Evolutionary conservation across 164 flowering plant species (phyloP), one percentile per base, ranked within the genome.

Genomic region (Magnolia officinalis): DNA sequence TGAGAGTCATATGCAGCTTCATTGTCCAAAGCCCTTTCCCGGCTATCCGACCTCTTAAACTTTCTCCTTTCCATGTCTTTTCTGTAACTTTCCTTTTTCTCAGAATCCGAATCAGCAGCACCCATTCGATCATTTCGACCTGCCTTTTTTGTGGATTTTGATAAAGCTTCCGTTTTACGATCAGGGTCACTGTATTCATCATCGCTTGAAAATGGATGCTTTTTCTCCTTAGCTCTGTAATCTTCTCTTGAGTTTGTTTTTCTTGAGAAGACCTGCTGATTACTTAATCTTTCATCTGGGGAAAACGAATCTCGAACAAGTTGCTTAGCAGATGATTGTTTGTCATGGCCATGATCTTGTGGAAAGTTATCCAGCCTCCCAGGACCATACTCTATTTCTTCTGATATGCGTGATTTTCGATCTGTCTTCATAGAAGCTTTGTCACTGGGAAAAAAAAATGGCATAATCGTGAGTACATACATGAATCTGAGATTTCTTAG

Each of bases 61-160:
- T 83, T 83, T 79, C 82, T 83, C 84, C 84, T 91, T 77, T 82
- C 89, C 75, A 80, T 76, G 11, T 64, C 84, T 67, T 59, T n/a
- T 73, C 74, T 81, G 51, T 69, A 74, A 81, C 84, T 82, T 19
- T 77, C 88, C 83, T 78, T 85, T 76, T 83, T 88, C 78, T 89
- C 89, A 31, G 85, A 88, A 49, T 79, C 85, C 51, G 89, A 91
- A 80, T 79, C 87, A 79, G 55, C 55, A 8, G 76, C 8, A 76
- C 71, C 80, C 72, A 31, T 65, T 66, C 37, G 75, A 73, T 81
- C 78, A 31, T 74, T 81, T 74, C 66, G 72, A 77, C 83, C 81
- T 63, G 20, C 84, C 31, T 79, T 84, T 67, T 76, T 85, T 51
- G 67, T 72, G 8, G 84, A 78, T 55, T 78, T 74, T 8, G 75